phyloP scores from a whole-genome alignment of 2,329 filamentous ascomycete species.

The Colletotrichum godetiae region DNA sequence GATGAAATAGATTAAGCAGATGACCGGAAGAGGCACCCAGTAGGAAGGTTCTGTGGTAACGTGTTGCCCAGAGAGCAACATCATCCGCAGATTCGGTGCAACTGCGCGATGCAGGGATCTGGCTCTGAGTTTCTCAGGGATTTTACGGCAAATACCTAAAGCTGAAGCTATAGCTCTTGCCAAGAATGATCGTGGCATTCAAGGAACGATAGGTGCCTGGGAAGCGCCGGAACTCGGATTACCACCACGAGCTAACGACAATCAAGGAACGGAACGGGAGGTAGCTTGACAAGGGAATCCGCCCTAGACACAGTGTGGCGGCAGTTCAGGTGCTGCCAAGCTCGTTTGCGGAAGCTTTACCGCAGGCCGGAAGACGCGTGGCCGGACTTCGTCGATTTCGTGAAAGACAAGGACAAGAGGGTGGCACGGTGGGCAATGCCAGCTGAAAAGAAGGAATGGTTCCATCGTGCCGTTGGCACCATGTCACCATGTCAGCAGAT shows the following conservation, averaged over 20 bases:
- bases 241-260: background rate
- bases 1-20: background rate
- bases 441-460: background rate
- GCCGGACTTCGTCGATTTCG: background rate
- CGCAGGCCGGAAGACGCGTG: background rate
- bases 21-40: background rate
- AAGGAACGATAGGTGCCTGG: background rate
- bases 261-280: background rate
- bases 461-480: background rate
- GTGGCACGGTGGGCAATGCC: background rate
- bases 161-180: background rate
- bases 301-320: background rate
- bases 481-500: background rate
- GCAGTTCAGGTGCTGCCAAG: background rate
- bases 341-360: background rate
- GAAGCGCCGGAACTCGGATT: background rate
- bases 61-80: background rate
- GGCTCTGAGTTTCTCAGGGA: background rate
- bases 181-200: background rate
- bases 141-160: background rate
- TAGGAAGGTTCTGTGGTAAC: background rate
- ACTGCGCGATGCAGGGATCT: background rate
- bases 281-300: background rate
- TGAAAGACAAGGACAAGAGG: background rate
- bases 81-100: background rate